phyloP scores from a whole-genome alignment of 257 asterid species.

The Gentiana straminea region DNA sequence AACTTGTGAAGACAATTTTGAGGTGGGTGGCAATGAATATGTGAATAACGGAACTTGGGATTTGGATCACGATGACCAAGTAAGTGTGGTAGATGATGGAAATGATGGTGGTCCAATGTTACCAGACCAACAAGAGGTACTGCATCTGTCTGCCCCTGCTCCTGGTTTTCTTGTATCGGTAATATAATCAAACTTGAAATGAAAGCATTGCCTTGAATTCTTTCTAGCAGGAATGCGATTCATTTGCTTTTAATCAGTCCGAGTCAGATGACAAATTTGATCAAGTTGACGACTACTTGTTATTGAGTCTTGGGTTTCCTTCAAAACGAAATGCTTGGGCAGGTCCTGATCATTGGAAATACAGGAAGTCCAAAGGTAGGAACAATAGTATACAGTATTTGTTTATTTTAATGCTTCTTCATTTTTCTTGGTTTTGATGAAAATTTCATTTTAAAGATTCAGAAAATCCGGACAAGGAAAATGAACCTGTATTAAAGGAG shows the following conservation, averaged over 20 bases:
- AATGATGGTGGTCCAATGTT: slow-evolving; percentile 33
- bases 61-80: slow-evolving; percentile 60
- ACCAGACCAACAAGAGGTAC: slow-evolving; percentile 38
- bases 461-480: slow-evolving; percentile 40
- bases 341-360: slow-evolving; percentile 96
- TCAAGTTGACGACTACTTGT: slow-evolving; percentile 65
- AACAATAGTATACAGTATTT: slow-evolving; percentile 14
- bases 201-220: slow-evolving; percentile 4
- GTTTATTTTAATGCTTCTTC: not conserved
- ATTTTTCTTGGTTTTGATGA: slow-evolving; percentile 3
- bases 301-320: slow-evolving; percentile 66
- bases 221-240: slow-evolving; percentile 39
- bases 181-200: not conserved
- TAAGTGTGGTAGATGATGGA: slow-evolving; percentile 44
- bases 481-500: slow-evolving; percentile 41
- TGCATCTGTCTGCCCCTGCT: not conserved
- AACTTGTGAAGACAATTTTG: slow-evolving; percentile 23
- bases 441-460: slow-evolving; percentile 31
- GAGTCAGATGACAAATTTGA: slow-evolving; percentile 50
- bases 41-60: slow-evolving; percentile 48
- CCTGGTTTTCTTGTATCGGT: not conserved
- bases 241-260: slow-evolving; percentile 29
- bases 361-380: slow-evolving; percentile 64
- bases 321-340: slow-evolving; percentile 95
- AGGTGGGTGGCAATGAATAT: slow-evolving; percentile 32